Base-by-base conservation (phyloP, 1,139 yeast genomes). In the Arxiozyma slooffiae region DNA sequence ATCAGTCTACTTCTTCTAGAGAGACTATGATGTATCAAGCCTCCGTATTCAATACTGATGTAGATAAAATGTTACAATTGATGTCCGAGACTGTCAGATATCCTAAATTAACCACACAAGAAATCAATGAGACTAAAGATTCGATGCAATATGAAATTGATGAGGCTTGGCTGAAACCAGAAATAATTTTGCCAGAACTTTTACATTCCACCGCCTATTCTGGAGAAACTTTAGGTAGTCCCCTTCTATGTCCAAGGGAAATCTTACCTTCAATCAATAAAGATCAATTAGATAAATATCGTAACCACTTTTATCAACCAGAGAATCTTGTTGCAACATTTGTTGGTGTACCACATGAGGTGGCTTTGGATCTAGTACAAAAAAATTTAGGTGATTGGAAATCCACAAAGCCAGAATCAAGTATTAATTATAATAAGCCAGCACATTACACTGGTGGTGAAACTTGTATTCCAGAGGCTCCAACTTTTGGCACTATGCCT, bases 21-120 rank as follows among this genome's bases (percentile, higher is more conserved):
- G 98, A 92, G 66, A 79, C 94, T 5, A 77, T 92, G 73, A 80
- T 92, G 71, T 92, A 92, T 67, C 97, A 92, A 67, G 95, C 97
- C 1, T 83, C 96, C 1, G 96, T 89, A 1, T 92, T 92, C 73
- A 89, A 90, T 65, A 70, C 78, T 50, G 96, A 90, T 63, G 82
- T 85, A n/a, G 94, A 81, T 44, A 73, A 75, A 57, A 89, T 94
- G 96, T 80, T 87, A 58, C 78, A 78, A 44, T 73, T 88, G 49
- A 73, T 92, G 59, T 73, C 88, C n/a, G 94, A 89, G 59, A 87
- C 97, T 0, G 82, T 90, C 9, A 71, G 82, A 22, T 73, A 72
- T 52, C 98, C 98, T 4, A 67, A 66, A 41, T 70, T 89, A 47
- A 74, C 85, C 1, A 81, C 79, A 38, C 79, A 78, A 49, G 97